Percentiles rank a stretch among this genome's conserved stretches.
Conservation (phyloP, 2,329 filamentous ascomycete genomes). For the Cercospora berteroae region DNA sequence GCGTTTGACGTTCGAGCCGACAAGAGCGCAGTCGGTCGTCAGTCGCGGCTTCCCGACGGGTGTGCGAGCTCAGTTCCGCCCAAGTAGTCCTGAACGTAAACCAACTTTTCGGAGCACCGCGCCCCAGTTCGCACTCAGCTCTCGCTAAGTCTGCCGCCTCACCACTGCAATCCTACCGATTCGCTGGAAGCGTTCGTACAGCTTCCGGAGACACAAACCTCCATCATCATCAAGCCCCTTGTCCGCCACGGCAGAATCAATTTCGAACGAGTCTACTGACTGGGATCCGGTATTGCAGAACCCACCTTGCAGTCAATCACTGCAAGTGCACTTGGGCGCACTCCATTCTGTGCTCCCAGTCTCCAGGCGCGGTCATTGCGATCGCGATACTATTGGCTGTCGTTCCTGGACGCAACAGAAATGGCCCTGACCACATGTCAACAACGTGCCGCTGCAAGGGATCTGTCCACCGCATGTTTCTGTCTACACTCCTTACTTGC, state of each 20-base stretch:
- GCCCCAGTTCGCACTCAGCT: background rate
- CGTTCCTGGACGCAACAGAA: background rate
- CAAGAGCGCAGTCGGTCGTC: background rate
- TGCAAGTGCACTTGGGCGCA: background rate
- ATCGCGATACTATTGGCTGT: background rate
- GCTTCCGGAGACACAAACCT: background rate
- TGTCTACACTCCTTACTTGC: background rate
- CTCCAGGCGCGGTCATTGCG: background rate
- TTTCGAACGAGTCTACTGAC: background rate
- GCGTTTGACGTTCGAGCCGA: background rate
- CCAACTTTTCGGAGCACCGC: background rate
- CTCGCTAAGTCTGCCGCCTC: background rate
- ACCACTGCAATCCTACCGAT: background rate
- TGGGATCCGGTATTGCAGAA: background rate
- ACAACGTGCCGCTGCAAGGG: conserved; percentile 6
- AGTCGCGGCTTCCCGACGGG: background rate
- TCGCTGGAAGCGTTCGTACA: background rate
- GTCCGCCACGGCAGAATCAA: background rate
- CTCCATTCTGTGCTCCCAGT: background rate
- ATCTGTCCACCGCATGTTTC: background rate
- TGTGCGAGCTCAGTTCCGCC: background rate
- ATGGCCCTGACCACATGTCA: conserved; percentile 4
- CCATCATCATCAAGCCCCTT: background rate
- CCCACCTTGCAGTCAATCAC: background rate
- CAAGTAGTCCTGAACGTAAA: background rate